A percentile compares a stretch with the other conserved stretches of the same genome.
Evolutionary conservation across 2,329 filamentous ascomycete genomes (phyloP).

Genomic region (Pseudogymnoascus sp.): DNA sequence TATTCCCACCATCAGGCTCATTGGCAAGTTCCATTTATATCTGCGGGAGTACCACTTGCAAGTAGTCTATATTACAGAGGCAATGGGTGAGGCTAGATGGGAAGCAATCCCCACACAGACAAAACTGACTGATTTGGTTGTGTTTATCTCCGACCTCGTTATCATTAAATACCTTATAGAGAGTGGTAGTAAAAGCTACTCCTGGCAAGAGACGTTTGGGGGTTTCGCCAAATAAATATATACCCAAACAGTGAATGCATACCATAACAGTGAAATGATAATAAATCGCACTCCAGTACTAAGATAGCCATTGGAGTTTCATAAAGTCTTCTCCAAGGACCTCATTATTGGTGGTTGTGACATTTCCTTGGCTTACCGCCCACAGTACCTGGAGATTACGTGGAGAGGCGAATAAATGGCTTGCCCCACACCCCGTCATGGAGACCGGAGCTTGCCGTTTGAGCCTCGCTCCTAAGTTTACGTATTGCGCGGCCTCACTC

Average conservation of each 20-base stretch:
- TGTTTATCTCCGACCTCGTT: not conserved
- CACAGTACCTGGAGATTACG: not conserved
- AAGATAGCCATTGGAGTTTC: not conserved
- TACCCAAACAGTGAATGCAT: not conserved
- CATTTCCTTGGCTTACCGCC: not conserved
- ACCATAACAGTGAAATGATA: not conserved
- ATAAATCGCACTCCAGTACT: not conserved
- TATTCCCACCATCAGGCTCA: not conserved
- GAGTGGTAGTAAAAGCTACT: not conserved
- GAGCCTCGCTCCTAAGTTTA: conserved; percentile 7
- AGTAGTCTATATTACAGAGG: not conserved
- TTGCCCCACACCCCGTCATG: conserved; percentile 5
- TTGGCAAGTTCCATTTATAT: not conserved
- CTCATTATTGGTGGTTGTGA: not conserved
- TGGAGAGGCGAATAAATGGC: not conserved
- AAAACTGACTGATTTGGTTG: not conserved
- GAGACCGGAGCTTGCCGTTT: conserved; percentile 5
- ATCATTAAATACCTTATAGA: not conserved
- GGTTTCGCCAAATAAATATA: conserved; percentile 1
- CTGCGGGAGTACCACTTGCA: not conserved
- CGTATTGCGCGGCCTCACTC: conserved; percentile 9
- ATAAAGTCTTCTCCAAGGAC: not conserved
- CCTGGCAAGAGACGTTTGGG: not conserved
- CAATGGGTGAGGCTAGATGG: not conserved
- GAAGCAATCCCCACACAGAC: not conserved